Percentiles rank a stretch among this genome's conserved stretches.
Evolutionary conservation across 495 filamentous ascomycete genomes (phyloP).

Genomic region (Penicillium simplicissimum): DNA sequence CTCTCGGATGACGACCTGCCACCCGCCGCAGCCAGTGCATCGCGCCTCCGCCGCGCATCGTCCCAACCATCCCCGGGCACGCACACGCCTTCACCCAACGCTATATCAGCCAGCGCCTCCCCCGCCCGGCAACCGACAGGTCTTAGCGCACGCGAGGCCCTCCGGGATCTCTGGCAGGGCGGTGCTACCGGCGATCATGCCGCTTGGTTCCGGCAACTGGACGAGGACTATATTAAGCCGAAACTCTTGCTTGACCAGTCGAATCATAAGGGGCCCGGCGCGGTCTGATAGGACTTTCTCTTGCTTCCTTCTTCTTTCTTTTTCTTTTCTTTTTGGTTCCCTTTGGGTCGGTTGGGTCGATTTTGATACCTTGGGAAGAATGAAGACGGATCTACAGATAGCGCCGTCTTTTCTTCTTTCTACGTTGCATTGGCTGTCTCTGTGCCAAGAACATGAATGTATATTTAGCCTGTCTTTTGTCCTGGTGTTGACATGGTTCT

Average conservation of each 20-base stretch:
- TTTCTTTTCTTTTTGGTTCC: slow-evolving; percentile 10
- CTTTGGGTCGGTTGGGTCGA: background rate
- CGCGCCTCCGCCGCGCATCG: slow-evolving; percentile 56
- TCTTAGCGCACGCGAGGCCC: slow-evolving; percentile 60
- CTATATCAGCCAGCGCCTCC: slow-evolving; percentile 30
- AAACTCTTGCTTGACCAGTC: slow-evolving; percentile 80
- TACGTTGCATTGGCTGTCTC: slow-evolving; percentile 16
- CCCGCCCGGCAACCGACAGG: slow-evolving; percentile 34
- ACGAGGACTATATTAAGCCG: slow-evolving; percentile 97
- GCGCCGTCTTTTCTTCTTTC: background rate
- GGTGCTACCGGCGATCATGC: slow-evolving; percentile 83
- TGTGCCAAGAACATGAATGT: slow-evolving; percentile 23
- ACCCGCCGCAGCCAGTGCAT: slow-evolving; percentile 43
- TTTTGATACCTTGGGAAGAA: slow-evolving; percentile 3
- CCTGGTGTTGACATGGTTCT: slow-evolving; percentile 23
- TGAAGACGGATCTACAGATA: background rate
- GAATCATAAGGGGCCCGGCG: slow-evolving; percentile 49
- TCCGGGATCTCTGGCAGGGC: slow-evolving; percentile 69
- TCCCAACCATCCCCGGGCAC: slow-evolving; percentile 42
- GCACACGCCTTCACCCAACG: slow-evolving; percentile 22
- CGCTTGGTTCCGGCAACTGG: slow-evolving; percentile 87
- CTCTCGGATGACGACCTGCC: slow-evolving; percentile 54
- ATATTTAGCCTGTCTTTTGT: slow-evolving; percentile 30
- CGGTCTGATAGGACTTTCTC: slow-evolving; percentile 32
- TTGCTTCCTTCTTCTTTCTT: background rate